Evolutionary conservation across 2,329 filamentous ascomycete species (phyloP).

Genomic region (Proliferodiscus dingleyae): DNA sequence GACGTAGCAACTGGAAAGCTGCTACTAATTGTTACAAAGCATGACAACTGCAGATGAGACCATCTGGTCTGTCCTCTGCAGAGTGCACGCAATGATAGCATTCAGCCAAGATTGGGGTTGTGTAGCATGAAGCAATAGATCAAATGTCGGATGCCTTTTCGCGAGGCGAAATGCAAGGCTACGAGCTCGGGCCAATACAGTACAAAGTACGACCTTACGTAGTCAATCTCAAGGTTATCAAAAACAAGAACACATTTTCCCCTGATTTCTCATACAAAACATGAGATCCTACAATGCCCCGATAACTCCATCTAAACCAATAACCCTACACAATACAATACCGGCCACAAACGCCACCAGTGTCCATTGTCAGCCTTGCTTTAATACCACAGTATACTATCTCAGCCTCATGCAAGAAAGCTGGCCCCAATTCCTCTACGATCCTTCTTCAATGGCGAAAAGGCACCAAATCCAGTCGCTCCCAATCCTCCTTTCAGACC

Average conservation of each 20-base stretch:
- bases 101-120: constrained; percentile 12
- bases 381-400: constrained; percentile 3
- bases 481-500: constrained; percentile 22
- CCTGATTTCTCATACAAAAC: too few relatives aligned
- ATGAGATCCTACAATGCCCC: neutral
- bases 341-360: neutral
- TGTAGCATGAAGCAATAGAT: neutral
- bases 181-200: neutral
- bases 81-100: constrained; percentile 24
- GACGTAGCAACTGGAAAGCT: neutral
- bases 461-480: constrained; percentile 46
- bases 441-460: constrained; percentile 71
- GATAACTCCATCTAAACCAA: neutral
- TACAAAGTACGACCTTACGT: neutral
- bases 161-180: neutral
- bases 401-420: constrained; percentile 41
- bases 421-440: constrained; percentile 58
- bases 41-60: constrained; percentile 1
- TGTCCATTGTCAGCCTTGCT: neutral
- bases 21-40: neutral
- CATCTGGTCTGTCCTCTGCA: constrained; percentile 5
- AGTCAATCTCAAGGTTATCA: too few relatives aligned
- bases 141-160: too few relatives aligned
- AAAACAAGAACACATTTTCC: too few relatives aligned
- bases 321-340: too few relatives aligned